Base-by-base conservation (phyloP, 2,329 filamentous ascomycete genomes). In the Penicillium sp. region DNA sequence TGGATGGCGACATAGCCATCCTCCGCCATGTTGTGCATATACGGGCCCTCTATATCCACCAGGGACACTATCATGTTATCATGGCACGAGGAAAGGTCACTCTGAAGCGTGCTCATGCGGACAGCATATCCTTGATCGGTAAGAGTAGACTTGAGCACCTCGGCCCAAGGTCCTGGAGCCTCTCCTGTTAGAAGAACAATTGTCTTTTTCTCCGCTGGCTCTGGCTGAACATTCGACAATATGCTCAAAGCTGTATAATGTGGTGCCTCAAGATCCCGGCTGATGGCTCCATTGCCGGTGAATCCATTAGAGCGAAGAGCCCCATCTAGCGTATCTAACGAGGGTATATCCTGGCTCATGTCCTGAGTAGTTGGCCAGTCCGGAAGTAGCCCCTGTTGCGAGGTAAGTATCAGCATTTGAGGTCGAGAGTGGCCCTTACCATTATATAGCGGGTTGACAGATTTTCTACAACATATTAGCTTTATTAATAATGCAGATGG, bases 21-120 rank as follows among this genome's bases (percentile, higher is more conserved):
- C 26, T 54, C 57, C 2, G 47, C 47, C 30, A 67, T 50, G 3
- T 62, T 21, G 41, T 61, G 38, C 2, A 69, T 54, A 15, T 64
- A 67, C 0, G 67, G 64, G 0, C 60, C 58, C 0, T 64, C 57
- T 2, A 61, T n/a, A 31, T 69, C 67, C 8, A 67, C 26, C 1
- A 69, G 29, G 8, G 60, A 64, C 19, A 69, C 63, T 5, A 66
- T 44, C 19, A 44, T 3, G 4, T 11, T 5, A 1, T 41, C 15
- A 11, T 45, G 55, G 5, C 61, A 55, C 5, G 70, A 41, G 35
- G 35, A 73, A 8, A 51, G 26, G 11, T 30, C 48, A 9, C 26
- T 19, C 11, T 51, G 26, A 11, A 26, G 29, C n/a, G 15, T 31
- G 26, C 48, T 31, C 5, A 11, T 11, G 29, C 48, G n/a, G 6